Evolutionary conservation across 108 stramenopile genomes (phyloP).

Genomic region (Bacterosira constricta): DNA sequence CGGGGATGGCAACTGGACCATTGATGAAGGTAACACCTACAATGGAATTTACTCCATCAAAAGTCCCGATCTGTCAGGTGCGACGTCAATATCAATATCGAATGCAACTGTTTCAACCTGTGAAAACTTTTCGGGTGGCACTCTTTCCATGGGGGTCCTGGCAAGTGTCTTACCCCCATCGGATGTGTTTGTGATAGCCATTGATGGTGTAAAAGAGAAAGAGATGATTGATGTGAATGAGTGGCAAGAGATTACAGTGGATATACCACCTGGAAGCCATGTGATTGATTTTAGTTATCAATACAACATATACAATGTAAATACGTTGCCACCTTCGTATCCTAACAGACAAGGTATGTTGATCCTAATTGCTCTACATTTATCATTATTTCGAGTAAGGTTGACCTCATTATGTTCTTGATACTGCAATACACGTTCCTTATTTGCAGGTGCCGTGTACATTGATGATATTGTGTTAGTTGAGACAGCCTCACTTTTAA

Average conservation of each 20-base stretch:
- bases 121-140: constrained; percentile 21
- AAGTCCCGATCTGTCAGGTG: constrained; percentile 30
- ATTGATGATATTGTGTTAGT: not conserved
- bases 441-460: not conserved
- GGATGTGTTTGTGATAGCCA: not conserved
- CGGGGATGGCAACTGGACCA: constrained; percentile 29
- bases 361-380: not conserved
- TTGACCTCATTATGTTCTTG: not conserved
- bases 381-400: not conserved
- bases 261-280: constrained; percentile 31
- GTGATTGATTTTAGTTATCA: constrained; percentile 38
- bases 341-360: constrained; percentile 20
- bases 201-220: constrained; percentile 3
- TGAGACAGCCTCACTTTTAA: not conserved
- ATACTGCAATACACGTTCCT: too few relatives aligned
- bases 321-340: constrained; percentile 16
- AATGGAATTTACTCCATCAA: constrained; percentile 33
- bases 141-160: not conserved
- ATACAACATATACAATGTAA: constrained; percentile 24
- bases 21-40: constrained; percentile 16
- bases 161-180: not conserved
- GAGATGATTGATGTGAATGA: constrained; percentile 15
- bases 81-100: not conserved
- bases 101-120: constrained; percentile 27
- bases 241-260: constrained; percentile 18